A percentile compares a stretch with the other conserved stretches of the same genome.
Evolutionary conservation across 2,329 filamentous ascomycete species (phyloP).

Genomic region (Apiospora rasikravindrae): DNA sequence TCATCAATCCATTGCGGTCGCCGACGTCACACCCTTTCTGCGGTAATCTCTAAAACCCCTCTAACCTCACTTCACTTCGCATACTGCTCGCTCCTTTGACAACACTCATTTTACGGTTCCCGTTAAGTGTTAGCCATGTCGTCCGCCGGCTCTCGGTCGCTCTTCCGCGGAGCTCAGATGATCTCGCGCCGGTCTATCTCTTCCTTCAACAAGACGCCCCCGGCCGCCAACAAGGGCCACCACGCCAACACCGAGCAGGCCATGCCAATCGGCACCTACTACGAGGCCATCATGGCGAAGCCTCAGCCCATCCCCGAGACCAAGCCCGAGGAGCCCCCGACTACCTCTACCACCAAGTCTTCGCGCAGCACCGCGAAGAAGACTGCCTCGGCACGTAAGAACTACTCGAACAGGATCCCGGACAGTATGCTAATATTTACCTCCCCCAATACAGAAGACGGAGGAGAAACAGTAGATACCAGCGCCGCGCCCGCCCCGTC

Average conservation of each 20-base stretch:
- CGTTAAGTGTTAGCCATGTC: slow-evolving; percentile 22
- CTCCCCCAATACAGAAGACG: slow-evolving; percentile 5
- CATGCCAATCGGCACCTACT: slow-evolving; percentile 63
- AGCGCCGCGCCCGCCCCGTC: slow-evolving; percentile 21
- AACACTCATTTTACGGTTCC: neutral
- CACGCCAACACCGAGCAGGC: slow-evolving; percentile 43
- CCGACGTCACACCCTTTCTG: neutral
- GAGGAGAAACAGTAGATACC: slow-evolving; percentile 24
- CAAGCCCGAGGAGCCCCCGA: slow-evolving; percentile 52
- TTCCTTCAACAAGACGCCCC: slow-evolving; percentile 33
- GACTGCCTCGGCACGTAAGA: slow-evolving; percentile 32
- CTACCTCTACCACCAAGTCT: slow-evolving; percentile 41
- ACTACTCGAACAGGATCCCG: slow-evolving; percentile 13
- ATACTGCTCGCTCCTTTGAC: neutral
- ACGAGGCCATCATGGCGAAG: slow-evolving; percentile 59
- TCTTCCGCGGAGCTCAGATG: slow-evolving; percentile 16
- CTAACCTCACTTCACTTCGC: neutral
- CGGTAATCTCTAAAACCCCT: neutral
- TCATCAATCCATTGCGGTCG: neutral
- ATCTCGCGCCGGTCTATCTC: slow-evolving; percentile 31
- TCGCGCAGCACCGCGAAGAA: slow-evolving; percentile 33
- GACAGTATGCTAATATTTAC: slow-evolving; percentile 20
- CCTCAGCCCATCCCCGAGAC: slow-evolving; percentile 47
- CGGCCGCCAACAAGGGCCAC: slow-evolving; percentile 28
- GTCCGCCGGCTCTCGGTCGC: slow-evolving; percentile 14